These are phyloP conservation scores for Penicillium subrubescens DNA, from an alignment of 495 filamentous ascomycete species.

Conservation along the genomic window DNA sequence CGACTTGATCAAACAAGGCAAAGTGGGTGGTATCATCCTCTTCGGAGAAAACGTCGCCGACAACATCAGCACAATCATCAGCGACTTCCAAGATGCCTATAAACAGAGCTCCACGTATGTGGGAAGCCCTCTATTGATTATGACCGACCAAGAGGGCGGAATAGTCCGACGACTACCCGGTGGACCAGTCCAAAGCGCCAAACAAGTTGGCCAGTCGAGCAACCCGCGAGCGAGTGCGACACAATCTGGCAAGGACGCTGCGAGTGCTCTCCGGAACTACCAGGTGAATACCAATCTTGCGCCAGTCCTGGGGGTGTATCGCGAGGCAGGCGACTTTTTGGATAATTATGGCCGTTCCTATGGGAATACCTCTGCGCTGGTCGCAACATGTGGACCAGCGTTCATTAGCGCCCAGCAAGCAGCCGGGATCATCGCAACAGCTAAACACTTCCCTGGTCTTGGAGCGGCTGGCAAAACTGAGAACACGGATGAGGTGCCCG, in stretches of 20 bases:
- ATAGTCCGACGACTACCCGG: slow-evolving; percentile 34
- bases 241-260: slow-evolving; percentile 29
- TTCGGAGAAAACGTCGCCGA: slow-evolving; percentile 38
- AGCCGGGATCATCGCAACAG: slow-evolving; percentile 35
- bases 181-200: slow-evolving; percentile 33
- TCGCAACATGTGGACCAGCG: slow-evolving; percentile 25
- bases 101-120: slow-evolving; percentile 23
- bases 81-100: slow-evolving; percentile 31
- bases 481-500: slow-evolving; percentile 37
- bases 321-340: slow-evolving; percentile 31
- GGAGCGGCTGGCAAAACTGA: slow-evolving; percentile 23
- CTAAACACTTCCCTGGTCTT: slow-evolving; percentile 39
- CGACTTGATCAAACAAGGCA: slow-evolving; percentile 31
- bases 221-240: slow-evolving; percentile 26
- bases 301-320: slow-evolving; percentile 36
- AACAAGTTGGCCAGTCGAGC: slow-evolving; percentile 28
- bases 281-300: slow-evolving; percentile 36
- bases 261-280: slow-evolving; percentile 22
- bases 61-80: slow-evolving; percentile 23
- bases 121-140: slow-evolving; percentile 34
- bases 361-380: slow-evolving; percentile 27
- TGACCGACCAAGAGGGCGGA: slow-evolving; percentile 44
- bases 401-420: slow-evolving; percentile 36
- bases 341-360: slow-evolving; percentile 34
- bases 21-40: slow-evolving; percentile 39